These are phyloP conservation scores for Psilocybe sp. DNA, from an alignment of 768 basidiomycete genomes.

Conservation along the genomic window DNA sequence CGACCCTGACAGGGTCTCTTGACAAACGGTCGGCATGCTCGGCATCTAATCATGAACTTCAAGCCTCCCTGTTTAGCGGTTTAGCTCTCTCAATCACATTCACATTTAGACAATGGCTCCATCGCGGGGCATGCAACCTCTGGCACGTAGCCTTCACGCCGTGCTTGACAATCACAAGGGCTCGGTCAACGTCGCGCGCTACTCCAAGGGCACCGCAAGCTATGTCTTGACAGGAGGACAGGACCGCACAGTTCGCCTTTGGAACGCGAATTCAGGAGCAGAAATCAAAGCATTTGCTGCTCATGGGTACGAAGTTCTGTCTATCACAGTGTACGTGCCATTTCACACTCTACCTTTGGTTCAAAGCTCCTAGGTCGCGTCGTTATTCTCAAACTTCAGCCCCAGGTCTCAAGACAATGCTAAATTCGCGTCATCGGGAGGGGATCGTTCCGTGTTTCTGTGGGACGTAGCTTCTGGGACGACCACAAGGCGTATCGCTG, in stretches of 20 bases:
- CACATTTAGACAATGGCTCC: slow-evolving; percentile 38
- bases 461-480: slow-evolving; percentile 94
- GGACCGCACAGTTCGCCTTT: slow-evolving; percentile 85
- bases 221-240: slow-evolving; percentile 94
- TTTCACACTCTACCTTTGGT: background rate
- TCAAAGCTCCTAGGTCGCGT: background rate
- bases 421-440: slow-evolving; percentile 90
- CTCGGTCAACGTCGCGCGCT: slow-evolving; percentile 86
- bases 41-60: slow-evolving; percentile 7
- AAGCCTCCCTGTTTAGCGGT: too few relatives aligned
- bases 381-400: background rate
- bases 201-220: slow-evolving; percentile 83
- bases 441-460: slow-evolving; percentile 88
- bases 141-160: slow-evolving; percentile 62
- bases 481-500: slow-evolving; percentile 79
- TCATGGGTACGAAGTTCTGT: slow-evolving; percentile 95
- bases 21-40: slow-evolving; percentile 4
- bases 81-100: background rate
- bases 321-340: slow-evolving; percentile 75
- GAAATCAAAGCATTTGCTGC: slow-evolving; percentile 89
- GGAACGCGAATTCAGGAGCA: slow-evolving; percentile 85
- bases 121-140: slow-evolving; percentile 48
- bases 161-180: slow-evolving; percentile 72
- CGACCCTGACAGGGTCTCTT: too few relatives aligned
- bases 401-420: slow-evolving; percentile 88